Evolutionary conservation across 805 yeast genomes (phyloP).

Genomic region (Ogataea haglerorum): DNA sequence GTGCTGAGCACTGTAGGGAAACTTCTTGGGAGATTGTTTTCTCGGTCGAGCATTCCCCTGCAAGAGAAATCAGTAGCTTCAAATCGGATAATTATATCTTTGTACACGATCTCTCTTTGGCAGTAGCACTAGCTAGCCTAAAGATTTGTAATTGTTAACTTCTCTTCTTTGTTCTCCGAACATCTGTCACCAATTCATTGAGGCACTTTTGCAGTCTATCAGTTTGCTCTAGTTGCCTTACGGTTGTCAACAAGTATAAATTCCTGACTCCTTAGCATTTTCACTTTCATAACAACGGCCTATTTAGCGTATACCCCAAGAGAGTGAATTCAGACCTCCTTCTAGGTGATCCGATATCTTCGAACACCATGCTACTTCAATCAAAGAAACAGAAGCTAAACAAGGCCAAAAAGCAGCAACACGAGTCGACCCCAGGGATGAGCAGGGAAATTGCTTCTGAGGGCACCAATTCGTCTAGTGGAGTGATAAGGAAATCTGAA

Average conservation of each 20-base stretch:
- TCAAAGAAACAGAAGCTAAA: conserved; percentile 13
- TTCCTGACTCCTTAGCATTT: too few species aligned
- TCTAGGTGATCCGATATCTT: background rate
- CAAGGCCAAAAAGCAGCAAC: conserved; percentile 7
- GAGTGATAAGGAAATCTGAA: conserved; percentile 14
- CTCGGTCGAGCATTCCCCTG: too few species aligned
- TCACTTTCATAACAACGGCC: too few species aligned
- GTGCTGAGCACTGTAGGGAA: too few species aligned
- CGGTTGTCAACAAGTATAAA: too few species aligned
- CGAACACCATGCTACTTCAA: conserved; percentile 9
- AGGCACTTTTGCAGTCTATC: conserved; percentile 1
- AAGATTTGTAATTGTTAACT: conserved; percentile 5
- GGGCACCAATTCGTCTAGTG: conserved; percentile 5
- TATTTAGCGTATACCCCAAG: too few species aligned
- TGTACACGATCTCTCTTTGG: conserved; percentile 1
- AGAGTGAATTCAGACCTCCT: background rate
- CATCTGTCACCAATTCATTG: conserved; percentile 2
- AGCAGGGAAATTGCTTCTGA: background rate
- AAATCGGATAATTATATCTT: too few species aligned
- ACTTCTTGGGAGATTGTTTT: too few species aligned
- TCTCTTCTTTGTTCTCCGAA: conserved; percentile 9
- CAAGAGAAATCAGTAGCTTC: too few species aligned
- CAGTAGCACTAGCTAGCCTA: conserved; percentile 1
- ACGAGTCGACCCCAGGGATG: background rate
- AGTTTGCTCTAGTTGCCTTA: background rate